Evolutionary conservation across 805 yeast genomes (phyloP).

Genomic region (Kazachstania bromeliacearum): DNA sequence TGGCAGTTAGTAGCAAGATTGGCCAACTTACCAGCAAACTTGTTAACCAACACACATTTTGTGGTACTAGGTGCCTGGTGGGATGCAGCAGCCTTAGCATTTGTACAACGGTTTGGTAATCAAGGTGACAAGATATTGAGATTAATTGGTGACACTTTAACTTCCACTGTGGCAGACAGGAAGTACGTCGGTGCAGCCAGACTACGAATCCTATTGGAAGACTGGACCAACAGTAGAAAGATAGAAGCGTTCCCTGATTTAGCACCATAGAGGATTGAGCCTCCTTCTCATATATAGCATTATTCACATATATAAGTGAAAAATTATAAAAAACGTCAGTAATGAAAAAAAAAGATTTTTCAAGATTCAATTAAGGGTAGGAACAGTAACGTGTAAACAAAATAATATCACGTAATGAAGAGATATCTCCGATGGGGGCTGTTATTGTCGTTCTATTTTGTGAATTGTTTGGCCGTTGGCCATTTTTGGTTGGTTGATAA

Average conservation of each 20-base stretch:
- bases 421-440: background rate
- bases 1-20: slow-evolving; percentile 74
- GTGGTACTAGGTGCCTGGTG: slow-evolving; percentile 77
- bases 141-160: slow-evolving; percentile 42
- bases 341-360: background rate
- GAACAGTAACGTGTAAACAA: background rate
- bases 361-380: slow-evolving; percentile 10
- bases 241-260: slow-evolving; percentile 36
- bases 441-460: background rate
- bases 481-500: background rate
- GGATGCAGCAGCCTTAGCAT: slow-evolving; percentile 65
- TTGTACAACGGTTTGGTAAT: slow-evolving; percentile 47
- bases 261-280: background rate
- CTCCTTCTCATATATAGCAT: background rate
- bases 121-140: slow-evolving; percentile 61
- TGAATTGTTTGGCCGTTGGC: background rate
- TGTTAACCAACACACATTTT: slow-evolving; percentile 61
- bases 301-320: background rate
- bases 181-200: slow-evolving; percentile 73
- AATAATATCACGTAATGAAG: slow-evolving; percentile 1
- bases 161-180: slow-evolving; percentile 39
- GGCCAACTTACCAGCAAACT: slow-evolving; percentile 44
- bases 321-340: background rate
- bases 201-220: slow-evolving; percentile 68
- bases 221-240: slow-evolving; percentile 45